Percentiles rank a stretch among this genome's conserved stretches.
phyloP scores from a whole-genome alignment of 768 basidiomycete genomes.

The Hericium erinaceus region DNA sequence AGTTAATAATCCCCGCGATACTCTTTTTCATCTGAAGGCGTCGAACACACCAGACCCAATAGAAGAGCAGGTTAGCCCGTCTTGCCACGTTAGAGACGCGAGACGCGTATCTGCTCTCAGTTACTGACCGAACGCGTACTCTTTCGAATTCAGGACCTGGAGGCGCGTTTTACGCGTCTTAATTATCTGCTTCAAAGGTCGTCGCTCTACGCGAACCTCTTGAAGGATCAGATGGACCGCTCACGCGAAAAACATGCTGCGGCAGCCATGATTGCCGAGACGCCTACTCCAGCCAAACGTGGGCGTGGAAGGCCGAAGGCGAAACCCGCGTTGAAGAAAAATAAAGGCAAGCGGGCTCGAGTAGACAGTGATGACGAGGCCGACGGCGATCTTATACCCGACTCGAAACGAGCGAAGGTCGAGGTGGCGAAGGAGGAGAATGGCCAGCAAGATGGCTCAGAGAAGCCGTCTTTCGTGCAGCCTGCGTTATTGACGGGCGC shows the following conservation, averaged over 20 bases:
- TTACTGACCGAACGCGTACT: neutral
- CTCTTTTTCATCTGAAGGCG: neutral
- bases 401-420: slow-evolving; percentile 18
- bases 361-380: slow-evolving; percentile 10
- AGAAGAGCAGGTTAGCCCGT: neutral
- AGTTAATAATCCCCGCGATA: neutral
- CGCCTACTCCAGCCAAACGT: slow-evolving; percentile 10
- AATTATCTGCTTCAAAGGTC: slow-evolving; percentile 69
- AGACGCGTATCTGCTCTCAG: neutral
- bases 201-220: slow-evolving; percentile 59
- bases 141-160: slow-evolving; percentile 32
- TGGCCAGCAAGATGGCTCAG: neutral
- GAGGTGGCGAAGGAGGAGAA: neutral
- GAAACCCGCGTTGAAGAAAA: neutral
- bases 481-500: slow-evolving; percentile 78
- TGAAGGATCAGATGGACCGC: slow-evolving; percentile 65
- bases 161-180: slow-evolving; percentile 42
- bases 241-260: slow-evolving; percentile 7
- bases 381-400: slow-evolving; percentile 8
- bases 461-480: slow-evolving; percentile 44
- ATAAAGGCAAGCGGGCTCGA: slow-evolving; percentile 9
- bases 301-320: slow-evolving; percentile 10
- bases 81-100: no score
- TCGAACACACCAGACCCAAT: neutral
- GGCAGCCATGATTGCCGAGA: slow-evolving; percentile 5